Percentiles rank a stretch among this genome's conserved stretches.
phyloP scores from a whole-genome alignment of 305 asterid genomes.

The Stenogyne calaminthoides region DNA sequence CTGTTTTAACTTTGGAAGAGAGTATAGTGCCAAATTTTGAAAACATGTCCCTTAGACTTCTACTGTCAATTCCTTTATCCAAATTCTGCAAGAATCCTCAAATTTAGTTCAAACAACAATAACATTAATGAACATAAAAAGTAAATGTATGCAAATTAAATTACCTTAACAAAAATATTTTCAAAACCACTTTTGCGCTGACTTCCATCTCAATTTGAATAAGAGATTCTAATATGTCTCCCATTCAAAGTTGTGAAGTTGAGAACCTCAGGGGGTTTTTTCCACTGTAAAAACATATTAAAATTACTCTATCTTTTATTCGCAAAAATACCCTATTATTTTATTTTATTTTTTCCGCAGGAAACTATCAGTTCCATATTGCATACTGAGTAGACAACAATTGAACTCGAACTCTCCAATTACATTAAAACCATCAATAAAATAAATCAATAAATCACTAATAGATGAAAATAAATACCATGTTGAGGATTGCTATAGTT shows the following conservation, averaged over 20 bases:
- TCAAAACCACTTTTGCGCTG: conserved; percentile 79
- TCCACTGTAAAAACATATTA: conserved; percentile 57
- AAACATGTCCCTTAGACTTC: conserved; percentile 80
- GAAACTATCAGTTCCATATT: too few species aligned
- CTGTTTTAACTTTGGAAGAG: conserved; percentile 85
- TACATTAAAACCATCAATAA: not conserved
- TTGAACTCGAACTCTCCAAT: not conserved
- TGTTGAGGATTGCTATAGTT: too few species aligned
- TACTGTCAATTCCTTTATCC: conserved; percentile 18
- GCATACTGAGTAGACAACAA: too few species aligned
- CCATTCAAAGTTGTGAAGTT: conserved; percentile 79
- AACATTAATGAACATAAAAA: too few species aligned
- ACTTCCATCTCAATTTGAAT: conserved; percentile 68
- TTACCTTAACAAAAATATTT: conserved; percentile 90
- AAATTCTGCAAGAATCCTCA: conserved; percentile 47
- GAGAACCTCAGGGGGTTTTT: conserved; percentile 61
- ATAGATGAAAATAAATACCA: conserved; percentile 52
- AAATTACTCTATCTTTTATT: too few species aligned
- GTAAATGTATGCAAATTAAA: too few species aligned
- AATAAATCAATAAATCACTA: not conserved
- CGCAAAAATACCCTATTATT: too few species aligned
- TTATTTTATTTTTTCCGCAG: too few species aligned
- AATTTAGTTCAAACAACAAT: too few species aligned
- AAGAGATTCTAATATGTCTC: too few species aligned
- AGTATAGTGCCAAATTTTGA: conserved; percentile 74